Conservation (phyloP, 169 alveolate genomes). For the Plasmodium vinckei region DNA sequence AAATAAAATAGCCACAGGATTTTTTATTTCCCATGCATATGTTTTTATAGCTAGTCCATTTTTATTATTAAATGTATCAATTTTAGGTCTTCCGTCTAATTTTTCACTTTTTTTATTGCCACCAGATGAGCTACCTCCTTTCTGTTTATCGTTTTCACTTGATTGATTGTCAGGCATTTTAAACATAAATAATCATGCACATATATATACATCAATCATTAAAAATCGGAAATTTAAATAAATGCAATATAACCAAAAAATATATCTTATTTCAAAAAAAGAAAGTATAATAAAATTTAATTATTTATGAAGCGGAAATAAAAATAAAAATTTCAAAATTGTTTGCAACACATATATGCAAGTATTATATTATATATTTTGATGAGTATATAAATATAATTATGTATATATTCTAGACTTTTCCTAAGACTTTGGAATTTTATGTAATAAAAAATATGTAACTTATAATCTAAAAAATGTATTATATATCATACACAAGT, state of each 20-base stretch:
- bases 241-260: background rate
- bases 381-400: too few relatives aligned
- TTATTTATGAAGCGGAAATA: too few relatives aligned
- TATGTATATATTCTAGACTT: too few relatives aligned
- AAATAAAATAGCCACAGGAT: constrained; percentile 78
- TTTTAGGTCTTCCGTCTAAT: constrained; percentile 69
- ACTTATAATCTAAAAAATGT: too few relatives aligned
- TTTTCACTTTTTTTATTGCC: background rate
- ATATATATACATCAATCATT: background rate
- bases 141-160: background rate
- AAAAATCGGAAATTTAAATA: background rate
- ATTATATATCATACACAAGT: too few relatives aligned
- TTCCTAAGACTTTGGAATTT: too few relatives aligned
- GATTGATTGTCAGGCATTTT: background rate
- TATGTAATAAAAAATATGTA: too few relatives aligned
- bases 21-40: constrained; percentile 73
- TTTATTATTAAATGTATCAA: constrained; percentile 80
- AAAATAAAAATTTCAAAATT: too few relatives aligned
- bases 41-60: constrained; percentile 79
- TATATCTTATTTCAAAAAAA: too few relatives aligned
- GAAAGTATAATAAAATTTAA: too few relatives aligned
- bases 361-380: too few relatives aligned
- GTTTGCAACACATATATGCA: too few relatives aligned
- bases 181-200: background rate
- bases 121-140: background rate